These are phyloP conservation scores for Plectosphaerella sp. DNA, from an alignment of 2,329 filamentous ascomycete genomes.

Conservation along the genomic window DNA sequence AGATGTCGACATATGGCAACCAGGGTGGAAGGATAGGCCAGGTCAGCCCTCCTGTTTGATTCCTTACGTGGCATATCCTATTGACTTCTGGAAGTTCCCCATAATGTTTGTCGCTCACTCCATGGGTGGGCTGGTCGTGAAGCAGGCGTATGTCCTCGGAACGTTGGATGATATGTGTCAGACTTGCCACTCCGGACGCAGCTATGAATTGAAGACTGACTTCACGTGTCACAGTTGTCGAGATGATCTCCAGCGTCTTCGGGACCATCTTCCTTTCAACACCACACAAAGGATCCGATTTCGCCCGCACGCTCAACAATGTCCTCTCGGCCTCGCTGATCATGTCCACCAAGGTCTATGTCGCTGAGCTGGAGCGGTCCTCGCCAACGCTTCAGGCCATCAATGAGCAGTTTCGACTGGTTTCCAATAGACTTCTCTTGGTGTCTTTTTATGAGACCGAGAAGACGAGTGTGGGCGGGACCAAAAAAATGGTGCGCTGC, in stretches of 20 bases:
- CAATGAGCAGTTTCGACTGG: conserved; percentile 37
- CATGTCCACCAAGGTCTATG: conserved; percentile 25
- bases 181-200: no score
- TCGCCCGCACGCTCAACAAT: conserved; percentile 24
- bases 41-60: no score
- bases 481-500: no score
- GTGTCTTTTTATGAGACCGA: conserved; percentile 43
- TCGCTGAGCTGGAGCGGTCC: conserved; percentile 29
- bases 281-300: conserved; percentile 33
- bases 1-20: no score
- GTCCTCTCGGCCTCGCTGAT: conserved; percentile 26
- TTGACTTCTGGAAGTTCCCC: no score
- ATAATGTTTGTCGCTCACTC: conserved; percentile 40
- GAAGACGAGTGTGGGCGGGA: no score
- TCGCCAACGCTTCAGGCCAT: conserved; percentile 29
- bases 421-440: conserved; percentile 26
- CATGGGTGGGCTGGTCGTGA: conserved; percentile 39
- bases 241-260: no score
- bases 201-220: no score
- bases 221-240: no score
- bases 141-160: conserved; percentile 16
- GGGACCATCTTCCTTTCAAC: conserved; percentile 36
- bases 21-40: no score
- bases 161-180: no score
- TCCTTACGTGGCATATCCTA: no score